Conservation (phyloP, 805 yeast species). For the Candida verbasci region DNA sequence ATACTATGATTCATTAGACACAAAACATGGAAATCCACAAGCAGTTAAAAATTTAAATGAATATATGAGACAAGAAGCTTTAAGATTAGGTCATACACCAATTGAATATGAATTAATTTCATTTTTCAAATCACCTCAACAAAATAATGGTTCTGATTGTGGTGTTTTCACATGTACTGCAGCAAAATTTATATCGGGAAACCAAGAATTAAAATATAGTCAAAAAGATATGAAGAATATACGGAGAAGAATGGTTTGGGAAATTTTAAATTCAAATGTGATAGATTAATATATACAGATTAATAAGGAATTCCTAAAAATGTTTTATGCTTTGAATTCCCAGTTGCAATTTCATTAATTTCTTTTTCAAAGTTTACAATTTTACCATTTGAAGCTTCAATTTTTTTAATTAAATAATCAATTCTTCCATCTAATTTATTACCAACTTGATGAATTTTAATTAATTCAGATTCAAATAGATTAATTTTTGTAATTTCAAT, state of each 20-base stretch:
- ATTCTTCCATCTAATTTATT: constrained; percentile 59
- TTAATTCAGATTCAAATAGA: constrained; percentile 68
- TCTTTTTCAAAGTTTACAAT: constrained; percentile 26
- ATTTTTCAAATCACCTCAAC: constrained; percentile 61
- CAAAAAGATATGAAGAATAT: constrained; percentile 67
- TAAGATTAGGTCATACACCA: constrained; percentile 32
- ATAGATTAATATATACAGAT: constrained; percentile 20
- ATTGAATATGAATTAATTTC: constrained; percentile 21
- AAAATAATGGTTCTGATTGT: constrained; percentile 87
- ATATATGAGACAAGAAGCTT: constrained; percentile 68
- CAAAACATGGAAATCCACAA: constrained; percentile 32
- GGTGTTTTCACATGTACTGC: constrained; percentile 89
- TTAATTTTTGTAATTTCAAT: constrained; percentile 60
- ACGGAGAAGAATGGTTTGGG: constrained; percentile 66
- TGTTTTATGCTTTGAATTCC: not conserved
- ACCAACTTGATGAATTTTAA: constrained; percentile 47
- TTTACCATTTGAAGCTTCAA: constrained; percentile 53
- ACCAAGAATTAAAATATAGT: constrained; percentile 46
- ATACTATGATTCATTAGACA: constrained; percentile 71
- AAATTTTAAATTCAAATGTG: constrained; percentile 37
- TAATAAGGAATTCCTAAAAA: constrained; percentile 4
- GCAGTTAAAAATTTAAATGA: constrained; percentile 46
- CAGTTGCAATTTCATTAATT: constrained; percentile 17
- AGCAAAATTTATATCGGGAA: constrained; percentile 56
- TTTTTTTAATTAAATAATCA: constrained; percentile 62